Conservation (phyloP, 805 yeast genomes). For the Suhomyces sp. region DNA sequence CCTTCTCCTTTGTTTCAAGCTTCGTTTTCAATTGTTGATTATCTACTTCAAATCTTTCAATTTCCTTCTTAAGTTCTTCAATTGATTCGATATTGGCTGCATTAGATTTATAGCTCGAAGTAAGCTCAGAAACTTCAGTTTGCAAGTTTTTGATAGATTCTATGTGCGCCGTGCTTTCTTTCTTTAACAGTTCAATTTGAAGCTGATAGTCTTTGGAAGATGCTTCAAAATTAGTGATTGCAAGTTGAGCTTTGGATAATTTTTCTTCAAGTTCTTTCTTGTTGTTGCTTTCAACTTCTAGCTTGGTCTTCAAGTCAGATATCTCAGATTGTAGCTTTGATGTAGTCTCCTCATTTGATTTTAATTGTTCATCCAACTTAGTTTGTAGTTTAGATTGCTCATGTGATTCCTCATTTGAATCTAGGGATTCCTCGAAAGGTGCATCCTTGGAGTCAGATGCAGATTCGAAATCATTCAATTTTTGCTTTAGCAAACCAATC, state of each 20-base stretch:
- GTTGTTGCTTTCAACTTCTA: background rate
- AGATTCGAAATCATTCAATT: too few species aligned
- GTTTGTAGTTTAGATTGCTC: too few species aligned
- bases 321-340: background rate
- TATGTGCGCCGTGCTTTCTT: background rate
- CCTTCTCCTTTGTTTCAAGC: slow-evolving; percentile 2
- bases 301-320: background rate
- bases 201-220: too few species aligned
- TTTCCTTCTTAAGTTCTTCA: background rate
- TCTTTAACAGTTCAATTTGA: too few species aligned
- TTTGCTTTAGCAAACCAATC: too few species aligned
- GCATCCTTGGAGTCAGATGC: background rate
- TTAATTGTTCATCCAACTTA: background rate
- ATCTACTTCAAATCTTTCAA: background rate
- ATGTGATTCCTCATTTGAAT: too few species aligned
- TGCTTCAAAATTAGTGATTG: too few species aligned
- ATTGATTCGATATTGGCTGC: background rate
- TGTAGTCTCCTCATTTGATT: background rate
- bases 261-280: background rate
- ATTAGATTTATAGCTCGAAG: background rate
- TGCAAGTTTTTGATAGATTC: background rate
- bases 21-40: background rate
- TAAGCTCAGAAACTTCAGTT: too few species aligned
- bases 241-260: background rate
- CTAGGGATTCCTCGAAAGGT: too few species aligned